phyloP scores from a whole-genome alignment of 139 green algal genomes.

The Chlamydomonas schloesseri region DNA sequence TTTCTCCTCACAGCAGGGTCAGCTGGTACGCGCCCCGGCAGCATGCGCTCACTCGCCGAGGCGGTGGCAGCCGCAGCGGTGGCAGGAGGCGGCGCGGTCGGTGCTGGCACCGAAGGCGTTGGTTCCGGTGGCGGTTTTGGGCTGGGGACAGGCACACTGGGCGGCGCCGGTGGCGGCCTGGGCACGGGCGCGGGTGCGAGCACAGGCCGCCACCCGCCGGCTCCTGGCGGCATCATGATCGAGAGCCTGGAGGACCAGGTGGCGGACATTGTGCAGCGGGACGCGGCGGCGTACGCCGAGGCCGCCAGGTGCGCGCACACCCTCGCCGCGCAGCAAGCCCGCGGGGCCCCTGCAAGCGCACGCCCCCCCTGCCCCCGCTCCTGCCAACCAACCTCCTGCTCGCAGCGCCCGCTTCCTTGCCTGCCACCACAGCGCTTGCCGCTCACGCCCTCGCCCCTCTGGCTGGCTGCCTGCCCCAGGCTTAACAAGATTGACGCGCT shows the following conservation, averaged over 20 bases:
- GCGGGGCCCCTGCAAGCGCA: too few relatives aligned
- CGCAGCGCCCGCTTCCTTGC: too few relatives aligned
- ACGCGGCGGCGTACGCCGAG: constrained; percentile 2
- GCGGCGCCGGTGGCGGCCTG: not conserved
- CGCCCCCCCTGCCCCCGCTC: too few relatives aligned
- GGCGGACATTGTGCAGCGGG: constrained; percentile 25
- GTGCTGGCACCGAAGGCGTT: not conserved
- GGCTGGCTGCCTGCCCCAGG: constrained; percentile 11
- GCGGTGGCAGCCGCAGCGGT: not conserved
- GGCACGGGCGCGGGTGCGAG: not conserved
- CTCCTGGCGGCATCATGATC: not conserved
- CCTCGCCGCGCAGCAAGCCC: too few relatives aligned
- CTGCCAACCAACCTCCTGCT: too few relatives aligned
- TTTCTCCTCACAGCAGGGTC: too few relatives aligned
- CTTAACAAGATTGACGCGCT: constrained; percentile 35
- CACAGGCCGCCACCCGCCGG: not conserved
- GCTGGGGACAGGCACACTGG: too few relatives aligned
- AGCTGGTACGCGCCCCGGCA: too few relatives aligned
- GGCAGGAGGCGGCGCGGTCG: too few relatives aligned
- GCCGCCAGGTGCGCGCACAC: constrained; percentile 14
- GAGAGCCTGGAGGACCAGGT: not conserved
- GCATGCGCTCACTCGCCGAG: too few relatives aligned
- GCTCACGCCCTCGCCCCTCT: too few relatives aligned
- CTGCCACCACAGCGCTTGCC: not conserved
- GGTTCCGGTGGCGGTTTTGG: not conserved